Conservation (phyloP, 805 yeast genomes). For the Clavispora fructus region DNA sequence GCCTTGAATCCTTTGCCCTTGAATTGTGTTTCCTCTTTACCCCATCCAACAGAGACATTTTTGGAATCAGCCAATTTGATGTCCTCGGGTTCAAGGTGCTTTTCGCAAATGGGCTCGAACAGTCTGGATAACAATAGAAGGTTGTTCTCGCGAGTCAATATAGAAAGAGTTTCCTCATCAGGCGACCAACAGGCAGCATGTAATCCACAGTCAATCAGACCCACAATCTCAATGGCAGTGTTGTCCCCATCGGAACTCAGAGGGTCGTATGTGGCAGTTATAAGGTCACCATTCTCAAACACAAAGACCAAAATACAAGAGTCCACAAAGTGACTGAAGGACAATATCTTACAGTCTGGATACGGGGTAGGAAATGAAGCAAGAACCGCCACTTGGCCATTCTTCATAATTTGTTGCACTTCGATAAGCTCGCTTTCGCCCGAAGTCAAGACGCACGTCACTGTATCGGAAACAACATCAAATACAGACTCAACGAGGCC, state of each 20-base stretch:
- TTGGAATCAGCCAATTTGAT: constrained; percentile 52
- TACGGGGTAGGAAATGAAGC: constrained; percentile 55
- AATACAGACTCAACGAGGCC: constrained; percentile 51
- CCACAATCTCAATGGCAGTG: constrained; percentile 70
- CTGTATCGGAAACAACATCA: constrained; percentile 69
- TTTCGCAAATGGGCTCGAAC: constrained; percentile 77
- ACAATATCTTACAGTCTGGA: constrained; percentile 30
- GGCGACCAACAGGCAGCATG: constrained; percentile 79
- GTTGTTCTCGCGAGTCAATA: constrained; percentile 59
- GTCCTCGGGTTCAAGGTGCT: constrained; percentile 54
- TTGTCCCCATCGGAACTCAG: constrained; percentile 38
- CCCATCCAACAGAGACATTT: constrained; percentile 98
- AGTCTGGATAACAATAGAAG: constrained; percentile 64
- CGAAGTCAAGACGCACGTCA: constrained; percentile 57
- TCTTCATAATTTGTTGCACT: constrained; percentile 69
- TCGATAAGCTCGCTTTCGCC: constrained; percentile 54
- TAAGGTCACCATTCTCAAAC: constrained; percentile 70
- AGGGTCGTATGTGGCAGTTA: constrained; percentile 57
- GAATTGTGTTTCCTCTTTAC: constrained; percentile 93
- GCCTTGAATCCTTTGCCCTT: constrained; percentile 89
- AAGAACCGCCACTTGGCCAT: constrained; percentile 51
- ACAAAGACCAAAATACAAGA: constrained; percentile 60
- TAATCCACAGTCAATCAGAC: constrained; percentile 75
- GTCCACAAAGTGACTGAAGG: constrained; percentile 68
- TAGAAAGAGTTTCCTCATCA: constrained; percentile 79